Conservation (phyloP, 83 land plant genomes). For the Picea mariana region DNA sequence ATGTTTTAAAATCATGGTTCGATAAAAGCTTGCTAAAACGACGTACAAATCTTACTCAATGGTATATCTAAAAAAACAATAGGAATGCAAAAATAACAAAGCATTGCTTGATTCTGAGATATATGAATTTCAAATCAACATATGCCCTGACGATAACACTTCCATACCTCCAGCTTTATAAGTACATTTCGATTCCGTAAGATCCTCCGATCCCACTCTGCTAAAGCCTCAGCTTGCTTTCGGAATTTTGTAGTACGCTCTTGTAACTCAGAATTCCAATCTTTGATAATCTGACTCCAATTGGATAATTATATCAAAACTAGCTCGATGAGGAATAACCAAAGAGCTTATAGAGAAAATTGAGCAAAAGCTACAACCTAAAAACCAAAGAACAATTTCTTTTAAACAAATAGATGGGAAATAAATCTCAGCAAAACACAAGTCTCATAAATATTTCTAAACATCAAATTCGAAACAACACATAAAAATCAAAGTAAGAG, state of each 20-base stretch:
- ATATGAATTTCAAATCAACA: not conserved
- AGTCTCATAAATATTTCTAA: no score
- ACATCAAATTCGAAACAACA: no score
- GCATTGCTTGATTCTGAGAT: not conserved
- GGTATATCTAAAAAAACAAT: not conserved
- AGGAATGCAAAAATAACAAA: not conserved
- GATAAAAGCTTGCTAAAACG: no score
- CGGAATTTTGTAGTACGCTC: conserved; percentile 89
- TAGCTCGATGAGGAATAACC: not conserved
- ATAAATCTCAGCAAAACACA: no score
- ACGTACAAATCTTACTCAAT: no score
- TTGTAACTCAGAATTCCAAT: conserved; percentile 92
- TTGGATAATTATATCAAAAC: not conserved
- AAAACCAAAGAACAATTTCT: no score
- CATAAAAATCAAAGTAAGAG: no score
- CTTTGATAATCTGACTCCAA: conserved; percentile 76
- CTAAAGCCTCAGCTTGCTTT: conserved; percentile 85
- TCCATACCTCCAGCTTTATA: conserved; percentile 83
- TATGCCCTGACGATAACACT: not conserved
- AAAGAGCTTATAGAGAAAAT: not conserved
- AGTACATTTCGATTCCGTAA: conserved; percentile 86
- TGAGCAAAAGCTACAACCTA: not conserved
- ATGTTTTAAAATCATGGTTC: no score
- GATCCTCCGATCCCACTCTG: conserved; percentile 94
- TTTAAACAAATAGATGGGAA: no score